Percentiles rank a stretch among this genome's conserved stretches.
Evolutionary conservation across 306 rosid species (phyloP).

Genomic region (Begonia fuchsioides): DNA sequence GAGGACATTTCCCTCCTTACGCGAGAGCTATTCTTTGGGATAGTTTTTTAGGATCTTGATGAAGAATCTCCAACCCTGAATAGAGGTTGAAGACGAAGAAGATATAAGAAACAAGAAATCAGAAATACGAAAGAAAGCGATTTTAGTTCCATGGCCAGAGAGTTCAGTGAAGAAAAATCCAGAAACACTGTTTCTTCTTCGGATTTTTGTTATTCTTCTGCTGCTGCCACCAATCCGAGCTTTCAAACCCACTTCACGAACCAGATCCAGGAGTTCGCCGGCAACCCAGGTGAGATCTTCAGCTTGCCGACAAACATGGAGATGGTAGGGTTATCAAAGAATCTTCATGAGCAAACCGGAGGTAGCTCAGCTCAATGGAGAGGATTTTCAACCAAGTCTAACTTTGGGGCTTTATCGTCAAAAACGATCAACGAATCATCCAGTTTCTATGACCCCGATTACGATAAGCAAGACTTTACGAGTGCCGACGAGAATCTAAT

Average conservation of each 20-base stretch:
- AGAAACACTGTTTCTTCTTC: constrained; percentile 28
- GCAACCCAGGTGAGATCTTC: constrained; percentile 53
- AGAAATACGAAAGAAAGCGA: background rate
- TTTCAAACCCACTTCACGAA: constrained; percentile 32
- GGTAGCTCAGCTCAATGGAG: constrained; percentile 6
- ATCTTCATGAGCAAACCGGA: constrained; percentile 12
- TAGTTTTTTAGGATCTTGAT: too few species aligned
- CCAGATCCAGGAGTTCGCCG: constrained; percentile 54
- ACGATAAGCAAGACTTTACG: too few species aligned
- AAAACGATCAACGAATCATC: too few species aligned
- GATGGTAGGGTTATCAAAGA: constrained; percentile 58
- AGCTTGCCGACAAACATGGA: constrained; percentile 63
- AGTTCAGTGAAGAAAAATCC: constrained; percentile 36
- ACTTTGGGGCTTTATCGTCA: too few species aligned
- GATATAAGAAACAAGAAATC: background rate
- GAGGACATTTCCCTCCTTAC: too few species aligned
- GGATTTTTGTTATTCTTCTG: constrained; percentile 33
- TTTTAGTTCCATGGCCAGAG: constrained; percentile 28
- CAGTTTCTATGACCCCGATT: too few species aligned
- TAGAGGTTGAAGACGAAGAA: background rate
- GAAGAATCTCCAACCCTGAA: too few species aligned
- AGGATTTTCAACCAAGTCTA: background rate
- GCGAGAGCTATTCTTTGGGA: too few species aligned
- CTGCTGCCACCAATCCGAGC: constrained; percentile 15
- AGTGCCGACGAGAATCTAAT: constrained; percentile 19